Base-by-base conservation (phyloP, 225 moss, liverwort and hornwort species). In the Rhytidiadelphus loreus region DNA sequence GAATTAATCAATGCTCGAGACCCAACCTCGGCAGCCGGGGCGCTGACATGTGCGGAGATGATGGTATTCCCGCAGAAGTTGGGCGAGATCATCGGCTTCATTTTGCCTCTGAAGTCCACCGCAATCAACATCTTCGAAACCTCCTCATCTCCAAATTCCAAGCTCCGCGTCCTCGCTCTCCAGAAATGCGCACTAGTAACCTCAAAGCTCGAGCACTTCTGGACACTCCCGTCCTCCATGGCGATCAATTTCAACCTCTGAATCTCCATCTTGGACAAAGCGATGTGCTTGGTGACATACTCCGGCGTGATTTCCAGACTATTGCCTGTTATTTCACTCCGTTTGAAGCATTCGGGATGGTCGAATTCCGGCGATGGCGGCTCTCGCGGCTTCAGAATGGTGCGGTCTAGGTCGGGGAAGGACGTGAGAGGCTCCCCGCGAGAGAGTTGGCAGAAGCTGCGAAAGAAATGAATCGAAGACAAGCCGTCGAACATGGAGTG, bases 1-100 rank as follows among this genome's bases (percentile, higher is more conserved):
- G 15, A 82, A 63, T 44, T 23, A 24, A 9, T 16, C 24, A 23
- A 11, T 63, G 63, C 50, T 18, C 24, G 18, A 30, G 64, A 56
- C 15, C 44, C 44, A 46, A 94, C 90, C 81, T 92, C 84, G 35
- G 79, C 70, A 29, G 92, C 91, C 1, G 73, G 68, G 22, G 90
- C 89, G 21, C 68, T 86, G 35, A 86, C 92, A 37, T 77, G 63
- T 8, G 92, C 94, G 8, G 89, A 91, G 9, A 87, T 83, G 58
- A 95, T 86, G 6, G 90, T 85, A 52, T 95, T 95, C 28, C 94
- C 94, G 64, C 92, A 89, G 77, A 92, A 93, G 35, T 78, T 79
- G 33, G 85, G 69, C 7, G 91, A 70, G 79, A 94, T 87, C 4
- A 70, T 87, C 41, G 91, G 87, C 39, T 43, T 35, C 82, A 93